phyloP scores from a whole-genome alignment of 2,329 filamentous ascomycete genomes.

The Huntiella savannae region DNA sequence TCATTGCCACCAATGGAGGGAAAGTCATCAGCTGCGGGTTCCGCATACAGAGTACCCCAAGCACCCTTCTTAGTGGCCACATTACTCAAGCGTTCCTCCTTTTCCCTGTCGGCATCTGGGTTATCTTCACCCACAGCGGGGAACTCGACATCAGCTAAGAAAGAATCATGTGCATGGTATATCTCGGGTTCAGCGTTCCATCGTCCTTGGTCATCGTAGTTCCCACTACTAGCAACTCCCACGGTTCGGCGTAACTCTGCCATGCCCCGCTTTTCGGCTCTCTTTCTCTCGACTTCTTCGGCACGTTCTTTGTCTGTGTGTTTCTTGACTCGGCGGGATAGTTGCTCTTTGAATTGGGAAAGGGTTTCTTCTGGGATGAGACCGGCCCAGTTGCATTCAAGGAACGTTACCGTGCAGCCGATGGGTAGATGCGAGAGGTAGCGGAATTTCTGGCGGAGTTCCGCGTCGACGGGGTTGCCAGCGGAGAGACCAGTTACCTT shows the following conservation, averaged over 20 bases:
- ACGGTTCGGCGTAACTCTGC: conserved; percentile 38
- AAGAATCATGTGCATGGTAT: conserved; percentile 29
- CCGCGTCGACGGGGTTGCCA: conserved; percentile 73
- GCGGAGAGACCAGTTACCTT: conserved; percentile 78
- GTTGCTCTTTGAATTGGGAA: conserved; percentile 56
- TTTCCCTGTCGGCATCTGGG: conserved; percentile 62
- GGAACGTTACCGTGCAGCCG: conserved; percentile 77
- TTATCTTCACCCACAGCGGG: conserved; percentile 26
- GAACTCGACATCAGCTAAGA: conserved; percentile 33
- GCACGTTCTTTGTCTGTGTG: conserved; percentile 68
- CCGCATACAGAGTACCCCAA: conserved; percentile 35
- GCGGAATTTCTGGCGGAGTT: conserved; percentile 63
- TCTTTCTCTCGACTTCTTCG: conserved; percentile 68
- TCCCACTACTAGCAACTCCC: conserved; percentile 18
- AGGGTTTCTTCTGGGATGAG: conserved; percentile 59
- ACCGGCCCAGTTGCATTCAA: conserved; percentile 92
- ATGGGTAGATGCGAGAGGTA: conserved; percentile 74
- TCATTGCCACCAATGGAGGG: conserved; percentile 34
- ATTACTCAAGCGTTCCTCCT: conserved; percentile 87
- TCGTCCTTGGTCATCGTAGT: background rate
- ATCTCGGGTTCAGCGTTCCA: conserved; percentile 31
- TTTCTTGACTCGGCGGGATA: conserved; percentile 54
- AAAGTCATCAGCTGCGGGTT: conserved; percentile 15
- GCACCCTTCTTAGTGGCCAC: conserved; percentile 29
- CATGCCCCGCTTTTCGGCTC: conserved; percentile 64